Evolutionary conservation across 352 stramenopile species (phyloP).

Genomic region (Phytopythium sindhum): DNA sequence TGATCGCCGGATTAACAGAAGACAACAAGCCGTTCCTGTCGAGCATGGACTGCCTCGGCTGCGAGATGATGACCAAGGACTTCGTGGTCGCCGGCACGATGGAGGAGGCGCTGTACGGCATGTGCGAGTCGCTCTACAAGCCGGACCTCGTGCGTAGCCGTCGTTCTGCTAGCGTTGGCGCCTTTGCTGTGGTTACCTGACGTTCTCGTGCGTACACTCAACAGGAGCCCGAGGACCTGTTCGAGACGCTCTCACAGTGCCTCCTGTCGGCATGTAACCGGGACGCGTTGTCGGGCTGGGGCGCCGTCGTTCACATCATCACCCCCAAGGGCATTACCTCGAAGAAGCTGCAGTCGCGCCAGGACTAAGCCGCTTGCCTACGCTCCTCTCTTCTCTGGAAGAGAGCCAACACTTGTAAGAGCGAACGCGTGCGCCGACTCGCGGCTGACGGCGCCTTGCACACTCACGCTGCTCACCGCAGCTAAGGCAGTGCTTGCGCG

Average conservation of each 20-base stretch:
- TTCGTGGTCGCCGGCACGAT: constrained; percentile 98
- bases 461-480: neutral
- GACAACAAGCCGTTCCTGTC: constrained; percentile 96
- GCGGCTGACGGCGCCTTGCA: neutral
- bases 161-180: neutral
- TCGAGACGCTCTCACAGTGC: constrained; percentile 98
- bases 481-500: neutral
- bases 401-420: neutral
- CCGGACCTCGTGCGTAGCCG: constrained; percentile 84
- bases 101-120: constrained; percentile 97
- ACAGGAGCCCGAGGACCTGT: constrained; percentile 92
- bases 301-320: constrained; percentile 98
- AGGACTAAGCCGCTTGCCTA: constrained; percentile 46
- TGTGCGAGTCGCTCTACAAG: constrained; percentile 98
- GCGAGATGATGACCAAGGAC: constrained; percentile 94
- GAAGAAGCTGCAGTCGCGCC: constrained; percentile 78
- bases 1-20: constrained; percentile 95
- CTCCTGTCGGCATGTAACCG: constrained; percentile 97
- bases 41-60: constrained; percentile 98
- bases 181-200: neutral
- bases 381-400: neutral
- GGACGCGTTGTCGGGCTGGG: constrained; percentile 98
- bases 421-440: neutral
- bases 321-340: constrained; percentile 80
- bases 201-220: neutral